Evolutionary conservation across 2,329 filamentous ascomycete genomes (phyloP), one percentile per base, ranked within the genome.

Genomic region (Ophiostoma ulmi): DNA sequence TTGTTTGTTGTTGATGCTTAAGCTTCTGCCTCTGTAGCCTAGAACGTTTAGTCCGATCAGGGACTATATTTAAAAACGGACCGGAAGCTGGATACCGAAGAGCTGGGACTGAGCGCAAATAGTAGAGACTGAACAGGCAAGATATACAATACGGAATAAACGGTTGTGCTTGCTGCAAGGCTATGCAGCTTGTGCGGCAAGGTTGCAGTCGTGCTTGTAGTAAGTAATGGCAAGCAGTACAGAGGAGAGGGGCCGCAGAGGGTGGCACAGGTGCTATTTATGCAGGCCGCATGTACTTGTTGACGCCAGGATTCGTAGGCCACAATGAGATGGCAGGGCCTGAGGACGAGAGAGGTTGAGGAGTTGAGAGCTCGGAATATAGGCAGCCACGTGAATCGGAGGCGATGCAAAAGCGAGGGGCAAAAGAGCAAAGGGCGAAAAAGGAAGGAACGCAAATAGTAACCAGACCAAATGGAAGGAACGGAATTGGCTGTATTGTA

Each of bases 1-100:
- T 17, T 52, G 65, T 2, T 55, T 55, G 39, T 73, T 65, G 52
- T 22, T 64, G 58, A 64, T 72, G 69, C 64, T 41, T 48, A 48
- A 48, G 17, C 44, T 20, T 48, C 44, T 48, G 44, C 44, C 44
- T 48, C 44, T 48, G 38, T 31, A 31, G 38, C 38, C 20, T 17
- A 20, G 44, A 20, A 20, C 11, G n/a, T 26, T 14, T 58, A 58
- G 52, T 58, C 52, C 52, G 44, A 48, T 7, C 5, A 8, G 17
- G n/a, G 44, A 48, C 44, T 20, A 17, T 6, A n/a, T 48, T 17
- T 48, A 48, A 48, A n/a, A 20, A 44, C 5, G 44, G 13, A 48
- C 6, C 6, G 44, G 44, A 20, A 5, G 52, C n/a, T 26, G n/a
- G 22, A 58, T 58, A 22, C 52, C 22, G 3, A 26, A 3, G 20